Evolutionary conservation across 2,329 filamentous ascomycete species (phyloP).

Genomic region (Cercospora sp.): DNA sequence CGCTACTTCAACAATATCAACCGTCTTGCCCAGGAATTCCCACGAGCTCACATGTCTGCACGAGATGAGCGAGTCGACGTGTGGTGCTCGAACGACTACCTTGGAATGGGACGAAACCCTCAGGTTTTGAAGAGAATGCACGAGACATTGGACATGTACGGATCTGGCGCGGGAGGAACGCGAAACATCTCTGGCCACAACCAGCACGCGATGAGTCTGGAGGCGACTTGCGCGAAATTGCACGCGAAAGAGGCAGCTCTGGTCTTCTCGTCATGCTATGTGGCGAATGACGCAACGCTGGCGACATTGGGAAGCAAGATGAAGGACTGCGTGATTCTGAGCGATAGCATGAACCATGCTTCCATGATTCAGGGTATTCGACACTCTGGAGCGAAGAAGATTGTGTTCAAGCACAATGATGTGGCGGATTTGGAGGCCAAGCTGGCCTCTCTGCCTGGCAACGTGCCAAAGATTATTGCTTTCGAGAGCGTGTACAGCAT

Average conservation of each 20-base stretch:
- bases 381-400: conserved; percentile 93
- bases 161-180: conserved; percentile 91
- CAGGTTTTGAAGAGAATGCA: conserved; percentile 91
- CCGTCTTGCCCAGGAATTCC: conserved; percentile 92
- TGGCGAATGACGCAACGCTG: conserved; percentile 95
- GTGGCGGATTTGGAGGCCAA: conserved; percentile 90
- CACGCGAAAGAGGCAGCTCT: conserved; percentile 90
- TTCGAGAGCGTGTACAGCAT: conserved; percentile 99
- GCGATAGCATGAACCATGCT: conserved; percentile 94
- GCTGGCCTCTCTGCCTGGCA: conserved; percentile 78
- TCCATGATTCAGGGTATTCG: conserved; percentile 99
- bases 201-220: conserved; percentile 83
- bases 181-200: conserved; percentile 98
- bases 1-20: conserved; percentile 99
- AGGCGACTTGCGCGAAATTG: conserved; percentile 78
- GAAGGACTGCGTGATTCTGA: conserved; percentile 95
- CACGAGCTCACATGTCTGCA: conserved; percentile 84
- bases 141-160: conserved; percentile 89
- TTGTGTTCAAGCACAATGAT: conserved; percentile 99
- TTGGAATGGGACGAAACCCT: conserved; percentile 93
- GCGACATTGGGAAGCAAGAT: conserved; percentile 96
- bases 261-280: conserved; percentile 97
- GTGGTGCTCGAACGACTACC: conserved; percentile 99
- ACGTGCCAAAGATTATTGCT: conserved; percentile 94
- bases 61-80: conserved; percentile 87